Base-by-base conservation (phyloP, 805 yeast species). In the Yarrowia deformans region DNA sequence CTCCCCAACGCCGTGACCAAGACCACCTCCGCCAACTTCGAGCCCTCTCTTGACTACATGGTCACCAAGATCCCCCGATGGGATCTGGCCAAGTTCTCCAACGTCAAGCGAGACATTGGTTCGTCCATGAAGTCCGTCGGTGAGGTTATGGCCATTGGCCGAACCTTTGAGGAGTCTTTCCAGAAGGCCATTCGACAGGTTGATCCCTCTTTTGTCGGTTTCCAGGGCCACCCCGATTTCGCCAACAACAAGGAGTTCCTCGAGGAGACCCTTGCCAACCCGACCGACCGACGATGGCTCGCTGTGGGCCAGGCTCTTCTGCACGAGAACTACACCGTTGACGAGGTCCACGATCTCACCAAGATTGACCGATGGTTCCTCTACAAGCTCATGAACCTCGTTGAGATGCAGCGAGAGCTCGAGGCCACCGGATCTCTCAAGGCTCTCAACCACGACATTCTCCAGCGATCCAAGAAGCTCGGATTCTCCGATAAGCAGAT, bases 41-140 rank as follows among this genome's bases (percentile, higher is more conserved):
- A 94, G 82, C 99, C 99, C 40, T 91, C 97, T 34, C 85, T 94
- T 75, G 99, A 94, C 82, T 94, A 94, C 81, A 88, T 93, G 83
- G 99, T 94, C 70, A 92, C 97, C 75, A 94, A 94, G 85, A 93
- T 94, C 77, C 99, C 99, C 75, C 88, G 98, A 82, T 94, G 99
- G 99, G 99, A 94, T 84, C 84, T 94, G 79, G 81, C 95, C 74
- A 94, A 94, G 84, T 95, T 94, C 84, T 96, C 90, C 79, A 97
- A 92, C 77, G 99, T 94, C 72, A 90, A 91, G 79, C 87, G 97
- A 80, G 92, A 90, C 72, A 90, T 94, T 77, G 97, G 97, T 60
- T 91, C 97, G 10, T 88, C 98, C 54, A 94, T 94, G 99, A 94
- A 94, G 81, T 93, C 98, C 70, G 99, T 94, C 69, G 99, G 99